phyloP scores from a whole-genome alignment of 2,329 filamentous ascomycete genomes.

The Cladobotryum mycophilum region DNA sequence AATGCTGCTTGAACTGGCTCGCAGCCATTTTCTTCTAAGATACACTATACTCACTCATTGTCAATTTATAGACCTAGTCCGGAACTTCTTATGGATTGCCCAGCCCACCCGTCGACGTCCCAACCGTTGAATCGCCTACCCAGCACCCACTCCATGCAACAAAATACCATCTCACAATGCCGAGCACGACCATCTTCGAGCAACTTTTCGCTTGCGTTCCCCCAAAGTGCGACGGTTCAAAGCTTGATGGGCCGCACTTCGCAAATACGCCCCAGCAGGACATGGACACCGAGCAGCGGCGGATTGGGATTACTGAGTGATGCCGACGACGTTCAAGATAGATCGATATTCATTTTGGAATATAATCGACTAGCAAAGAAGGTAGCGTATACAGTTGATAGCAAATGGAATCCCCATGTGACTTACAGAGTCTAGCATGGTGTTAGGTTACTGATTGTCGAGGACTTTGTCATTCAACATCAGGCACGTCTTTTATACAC shows the following conservation, averaged over 20 bases:
- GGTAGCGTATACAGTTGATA: constrained; percentile 28
- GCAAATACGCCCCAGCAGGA: constrained; percentile 40
- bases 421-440: constrained; percentile 40
- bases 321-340: constrained; percentile 43
- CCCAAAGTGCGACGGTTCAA: constrained; percentile 22
- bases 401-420: neutral
- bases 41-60: no score
- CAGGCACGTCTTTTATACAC: constrained; percentile 24
- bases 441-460: constrained; percentile 35
- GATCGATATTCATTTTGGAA: constrained; percentile 44
- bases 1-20: neutral
- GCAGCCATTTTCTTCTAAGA: no score
- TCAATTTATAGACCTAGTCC: neutral
- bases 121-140: neutral
- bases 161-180: constrained; percentile 3
- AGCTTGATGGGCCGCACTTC: constrained; percentile 15
- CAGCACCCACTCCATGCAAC: neutral
- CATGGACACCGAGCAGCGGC: constrained; percentile 52
- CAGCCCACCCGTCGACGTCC: neutral
- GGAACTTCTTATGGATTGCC: neutral
- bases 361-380: constrained; percentile 56
- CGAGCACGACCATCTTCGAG: constrained; percentile 21
- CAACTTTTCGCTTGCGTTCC: constrained; percentile 19
- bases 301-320: constrained; percentile 42
- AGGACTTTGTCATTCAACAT: constrained; percentile 27